A percentile compares a stretch with the other conserved stretches of the same genome.
These are phyloP conservation scores for Allantophomopsis lycopodina DNA, from an alignment of 2,329 filamentous ascomycete genomes.

Conservation along the genomic window DNA sequence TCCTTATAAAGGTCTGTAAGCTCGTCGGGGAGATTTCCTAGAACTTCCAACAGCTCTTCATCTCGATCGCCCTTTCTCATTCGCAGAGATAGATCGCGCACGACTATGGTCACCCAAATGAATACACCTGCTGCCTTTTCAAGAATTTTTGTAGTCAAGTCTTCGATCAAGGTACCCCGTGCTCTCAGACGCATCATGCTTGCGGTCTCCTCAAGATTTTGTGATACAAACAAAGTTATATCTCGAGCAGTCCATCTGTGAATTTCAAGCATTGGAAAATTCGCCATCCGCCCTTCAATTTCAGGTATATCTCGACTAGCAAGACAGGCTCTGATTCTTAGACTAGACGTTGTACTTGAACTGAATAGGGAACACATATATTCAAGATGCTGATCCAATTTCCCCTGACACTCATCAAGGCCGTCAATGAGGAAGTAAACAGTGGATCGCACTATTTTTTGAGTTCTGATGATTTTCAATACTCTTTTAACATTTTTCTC, in stretches of 20 bases:
- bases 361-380: neutral
- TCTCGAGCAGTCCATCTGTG: constrained; percentile 12
- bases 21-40: constrained; percentile 2
- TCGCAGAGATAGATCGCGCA: constrained; percentile 3
- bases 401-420: constrained; percentile 2
- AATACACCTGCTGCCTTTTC: constrained; percentile 10
- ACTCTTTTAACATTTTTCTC: too few species aligned
- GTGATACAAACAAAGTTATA: constrained; percentile 8
- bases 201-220: neutral
- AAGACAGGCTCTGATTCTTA: constrained; percentile 10
- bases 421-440: constrained; percentile 7
- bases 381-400: constrained; percentile 5
- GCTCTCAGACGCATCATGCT: neutral
- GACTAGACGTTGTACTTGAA: constrained; percentile 1
- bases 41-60: constrained; percentile 3
- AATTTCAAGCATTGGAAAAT: constrained; percentile 7
- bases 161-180: neutral
- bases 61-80: constrained; percentile 4
- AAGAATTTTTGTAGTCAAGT: constrained; percentile 4
- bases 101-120: constrained; percentile 11
- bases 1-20: constrained; percentile 3
- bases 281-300: constrained; percentile 9
- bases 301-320: constrained; percentile 13
- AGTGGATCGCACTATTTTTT: neutral
- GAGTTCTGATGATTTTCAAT: too few species aligned